Evolutionary conservation across 352 stramenopile species (phyloP), one percentile per base, ranked within the genome.

Genomic region (Phytopythium helicoides): DNA sequence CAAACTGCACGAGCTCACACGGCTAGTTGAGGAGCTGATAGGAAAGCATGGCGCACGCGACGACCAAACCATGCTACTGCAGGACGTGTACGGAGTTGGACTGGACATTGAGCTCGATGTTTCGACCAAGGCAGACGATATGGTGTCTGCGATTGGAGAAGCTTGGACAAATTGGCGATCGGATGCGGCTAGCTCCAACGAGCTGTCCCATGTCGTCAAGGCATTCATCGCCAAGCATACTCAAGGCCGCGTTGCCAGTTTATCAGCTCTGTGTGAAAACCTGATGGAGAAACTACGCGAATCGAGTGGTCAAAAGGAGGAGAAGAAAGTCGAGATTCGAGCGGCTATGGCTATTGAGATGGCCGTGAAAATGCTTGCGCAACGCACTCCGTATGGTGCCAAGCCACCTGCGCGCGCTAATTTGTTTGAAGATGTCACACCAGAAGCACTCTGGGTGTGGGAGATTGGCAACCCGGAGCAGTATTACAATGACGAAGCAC

Each of bases 281-380:
- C 47, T 85, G 31, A 31, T 83, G 9, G 6, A 61, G 11, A 56
- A 37, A 39, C 62, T 78, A 18, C 68, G 31, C 26, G 52, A 36
- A 9, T 22, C 23, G 7, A 49, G 9, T 10, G 36, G 39, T 7
- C 15, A 37, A 3, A 52, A 56, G 8, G 56, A 59, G 18, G 52
- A 64, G 7, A 56, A 48, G 6, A 15, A 40, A 10, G 47, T 56
- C 3, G 37, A 66, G 16, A 58, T 68, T 11, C 61, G 42, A 1
- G 39, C 65, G 5, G 45, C 60, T 15, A 46, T 88, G 18, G 62
- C 58, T 22, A 39, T 95, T 45, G 81, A 95, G 54, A 92, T 93
- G 85, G 85, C 90, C 47, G 89, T 95, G 48, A 95, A 95, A 60
- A 88, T 88, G 68, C 64, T 95, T 11, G 86, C 86, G 25, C 81